Base-by-base conservation (phyloP, 1,284 basidiomycete species). In the Pseudozyma pruni region DNA sequence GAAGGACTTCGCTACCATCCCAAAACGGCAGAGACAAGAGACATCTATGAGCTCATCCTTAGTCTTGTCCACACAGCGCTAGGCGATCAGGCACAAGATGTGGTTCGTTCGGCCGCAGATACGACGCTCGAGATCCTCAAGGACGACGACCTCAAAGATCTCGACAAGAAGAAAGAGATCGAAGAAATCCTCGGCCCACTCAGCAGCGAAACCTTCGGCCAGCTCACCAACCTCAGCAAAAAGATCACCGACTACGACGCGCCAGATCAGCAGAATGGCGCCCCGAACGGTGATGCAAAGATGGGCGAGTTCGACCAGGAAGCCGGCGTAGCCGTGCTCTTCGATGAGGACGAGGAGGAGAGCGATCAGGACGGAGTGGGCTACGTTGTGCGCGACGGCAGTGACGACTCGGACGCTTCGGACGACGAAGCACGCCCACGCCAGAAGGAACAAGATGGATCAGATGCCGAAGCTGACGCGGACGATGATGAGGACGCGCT, bases 181-280 rank as follows among this genome's bases (percentile, higher is more conserved):
- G 91, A 97, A 83, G 89, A 89, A 13, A 87, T 98, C 45, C 81
- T 95, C 4, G 89, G 91, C 0, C 68, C 86, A 0, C 81, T 96
- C 11, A 84, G 87, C 11, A 89, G 87, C 75, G 94, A 97, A 67
- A 81, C 85, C 4, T 98, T 98, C 83, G 88, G 90, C 14, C 91
- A 94, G 83, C 87, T 98, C 42, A 86, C 97, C 70, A 91, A 87
- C 75, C 86, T 98, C 41, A 88, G 90, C 51, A 98, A 98, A 85
- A 98, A 97, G 86, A 90, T 98, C 47, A 97, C 94, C 2, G 96
- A 99, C 83, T 98, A 94, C 68, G 90, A 90, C 38, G 92, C 93
- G 81, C 71, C 68, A 39, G 84, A 86, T 13, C 86, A 87, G 83
- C 44, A 53, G 20, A 50, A 48, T 14, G 55, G 14, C 16, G 53